phyloP scores from a whole-genome alignment of 2,329 filamentous ascomycete genomes.

The Periconia digitata region DNA sequence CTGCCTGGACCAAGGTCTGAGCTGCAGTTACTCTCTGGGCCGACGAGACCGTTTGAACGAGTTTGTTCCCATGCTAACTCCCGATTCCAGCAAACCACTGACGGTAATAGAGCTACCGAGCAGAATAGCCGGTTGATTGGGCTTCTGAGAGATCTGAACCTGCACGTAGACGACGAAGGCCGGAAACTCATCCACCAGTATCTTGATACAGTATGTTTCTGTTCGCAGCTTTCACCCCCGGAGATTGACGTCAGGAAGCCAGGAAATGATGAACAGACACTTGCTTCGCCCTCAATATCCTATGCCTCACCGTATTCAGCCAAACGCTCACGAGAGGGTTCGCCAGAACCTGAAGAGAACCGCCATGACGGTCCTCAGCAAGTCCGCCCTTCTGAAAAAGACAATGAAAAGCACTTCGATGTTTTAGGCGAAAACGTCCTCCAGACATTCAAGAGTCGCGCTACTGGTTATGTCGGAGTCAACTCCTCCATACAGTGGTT shows the following conservation, averaged over 20 bases:
- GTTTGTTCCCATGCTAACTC: slow-evolving; percentile 12
- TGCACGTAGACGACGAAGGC: slow-evolving; percentile 12
- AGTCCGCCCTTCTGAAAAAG: slow-evolving; percentile 8
- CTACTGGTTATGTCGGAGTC: slow-evolving; percentile 27
- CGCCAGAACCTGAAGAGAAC: slow-evolving; percentile 2
- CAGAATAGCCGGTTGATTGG: slow-evolving; percentile 15
- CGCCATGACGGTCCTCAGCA: neutral
- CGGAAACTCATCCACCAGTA: slow-evolving; percentile 12
- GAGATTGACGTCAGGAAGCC: neutral
- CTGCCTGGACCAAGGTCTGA: slow-evolving; percentile 25
- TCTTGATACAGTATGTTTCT: slow-evolving; percentile 12
- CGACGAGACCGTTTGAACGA: slow-evolving; percentile 36
- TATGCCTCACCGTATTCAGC: neutral
- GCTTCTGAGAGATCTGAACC: slow-evolving; percentile 19
- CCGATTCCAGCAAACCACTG: neutral
- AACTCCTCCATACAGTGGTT: slow-evolving; percentile 31
- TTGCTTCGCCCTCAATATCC: neutral
- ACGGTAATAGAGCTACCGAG: neutral
- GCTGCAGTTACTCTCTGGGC: slow-evolving; percentile 35
- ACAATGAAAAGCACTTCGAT: slow-evolving; percentile 14
- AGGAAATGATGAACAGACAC: neutral
- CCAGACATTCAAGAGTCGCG: slow-evolving; percentile 12
- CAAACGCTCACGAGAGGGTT: slow-evolving; percentile 8
- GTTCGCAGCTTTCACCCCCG: no score
- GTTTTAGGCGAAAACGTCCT: slow-evolving; percentile 23